Percentiles rank a stretch among this genome's conserved stretches.
phyloP scores from a whole-genome alignment of 108 stramenopile genomes.

The Cyclotella atomus region DNA sequence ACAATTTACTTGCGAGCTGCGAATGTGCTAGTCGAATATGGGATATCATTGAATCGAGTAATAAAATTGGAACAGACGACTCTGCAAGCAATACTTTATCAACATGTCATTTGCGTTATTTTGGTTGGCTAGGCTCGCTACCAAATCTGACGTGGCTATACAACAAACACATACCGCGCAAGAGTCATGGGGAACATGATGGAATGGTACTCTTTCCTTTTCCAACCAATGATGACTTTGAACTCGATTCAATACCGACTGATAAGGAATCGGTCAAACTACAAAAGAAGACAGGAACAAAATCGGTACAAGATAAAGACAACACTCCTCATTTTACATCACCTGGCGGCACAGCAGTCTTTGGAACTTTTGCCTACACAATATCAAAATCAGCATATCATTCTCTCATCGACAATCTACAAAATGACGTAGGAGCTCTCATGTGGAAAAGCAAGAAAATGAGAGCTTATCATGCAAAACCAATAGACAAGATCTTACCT shows the following conservation, averaged over 20 bases:
- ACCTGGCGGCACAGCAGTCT: constrained; percentile 83
- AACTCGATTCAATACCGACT: constrained; percentile 27
- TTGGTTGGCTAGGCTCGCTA: constrained; percentile 82
- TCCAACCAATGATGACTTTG: constrained; percentile 67
- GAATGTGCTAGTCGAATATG: constrained; percentile 69
- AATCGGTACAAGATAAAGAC: constrained; percentile 4
- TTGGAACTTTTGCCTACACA: constrained; percentile 87
- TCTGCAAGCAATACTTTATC: not conserved
- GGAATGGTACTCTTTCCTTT: constrained; percentile 61
- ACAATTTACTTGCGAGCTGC: constrained; percentile 32
- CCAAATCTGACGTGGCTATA: constrained; percentile 81
- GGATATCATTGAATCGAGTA: constrained; percentile 56
- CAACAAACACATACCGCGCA: constrained; percentile 58
- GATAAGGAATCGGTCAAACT: not conserved
- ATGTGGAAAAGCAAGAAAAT: constrained; percentile 87
- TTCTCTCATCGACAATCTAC: constrained; percentile 57
- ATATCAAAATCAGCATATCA: constrained; percentile 66
- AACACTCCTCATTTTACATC: constrained; percentile 37
- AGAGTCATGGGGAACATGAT: constrained; percentile 17
- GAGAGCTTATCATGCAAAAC: constrained; percentile 77
- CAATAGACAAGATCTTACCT: constrained; percentile 87
- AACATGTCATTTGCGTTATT: constrained; percentile 77
- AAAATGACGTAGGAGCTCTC: constrained; percentile 79
- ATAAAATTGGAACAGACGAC: constrained; percentile 7
- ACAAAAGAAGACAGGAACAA: not conserved